Base-by-base conservation (phyloP, 441 rosid species). In the Croton laevigatus region DNA sequence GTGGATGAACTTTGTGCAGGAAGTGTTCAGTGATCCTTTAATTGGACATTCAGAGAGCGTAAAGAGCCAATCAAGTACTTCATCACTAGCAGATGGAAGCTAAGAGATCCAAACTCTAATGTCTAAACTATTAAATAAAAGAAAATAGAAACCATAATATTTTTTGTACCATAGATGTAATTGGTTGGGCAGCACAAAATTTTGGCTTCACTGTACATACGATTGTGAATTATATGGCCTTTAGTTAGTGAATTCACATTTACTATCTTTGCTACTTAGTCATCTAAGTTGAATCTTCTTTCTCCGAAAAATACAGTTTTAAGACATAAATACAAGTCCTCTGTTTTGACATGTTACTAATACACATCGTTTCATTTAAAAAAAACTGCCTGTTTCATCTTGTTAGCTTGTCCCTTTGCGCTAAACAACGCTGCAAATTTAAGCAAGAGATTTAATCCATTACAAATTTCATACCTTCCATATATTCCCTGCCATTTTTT, bases 1-100 rank as follows among this genome's bases (percentile, higher is more conserved):
- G 14, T 40, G 16, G 17, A 36, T 46, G 8, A 23, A 20, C 10
- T 46, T 9, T 8, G 55, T 73, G 74, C 85, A 89, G 94, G 94
- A 87, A 55, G 85, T 80, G 73, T 71, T 84, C 54, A 86, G 79
- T 34, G 83, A 75, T 65, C 78, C 72, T 12, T 74, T 44, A 61
- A 60, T 32, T 6, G 63, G 69, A 65, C 78, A 68, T 40, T 73
- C 89, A 3, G 88, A 57, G 54, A 71, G 82, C 55, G 68, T 80
- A 4, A 62, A 48, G 71, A 79, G 81, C 66, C 76, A 61, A 42
- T 85, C 86, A 60, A 79, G 70, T 66, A 74, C 85, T 3, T 73
- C 78, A 59, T 54, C 59, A 58, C 57, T 57, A 46, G 37, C 49
- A 55, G 75, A 54, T 46, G 49, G 36, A 57, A 53, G 22, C 10